These are phyloP conservation scores for Penstemon eatonii DNA, from an alignment of 257 asterid species.

Conservation along the genomic window DNA sequence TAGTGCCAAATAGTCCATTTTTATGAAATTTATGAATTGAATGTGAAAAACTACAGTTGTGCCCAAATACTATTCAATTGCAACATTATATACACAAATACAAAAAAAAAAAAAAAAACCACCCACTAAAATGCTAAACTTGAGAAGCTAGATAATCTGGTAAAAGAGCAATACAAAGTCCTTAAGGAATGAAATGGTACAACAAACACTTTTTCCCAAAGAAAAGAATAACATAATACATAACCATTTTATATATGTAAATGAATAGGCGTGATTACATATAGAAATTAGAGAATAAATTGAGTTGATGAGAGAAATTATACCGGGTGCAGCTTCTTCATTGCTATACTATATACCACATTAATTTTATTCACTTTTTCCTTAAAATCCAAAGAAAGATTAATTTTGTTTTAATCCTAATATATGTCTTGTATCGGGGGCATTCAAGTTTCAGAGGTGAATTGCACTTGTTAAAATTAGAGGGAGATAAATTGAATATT, in stretches of 20 bases:
- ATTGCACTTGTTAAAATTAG: no score
- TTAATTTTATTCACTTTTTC: no score
- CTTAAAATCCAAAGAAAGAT: no score
- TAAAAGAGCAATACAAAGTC: constrained; percentile 45
- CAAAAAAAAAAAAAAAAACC: not conserved
- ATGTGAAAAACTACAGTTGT: not conserved
- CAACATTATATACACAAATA: constrained; percentile 10
- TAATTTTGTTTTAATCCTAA: no score
- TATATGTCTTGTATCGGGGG: no score
- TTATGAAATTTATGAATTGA: not conserved
- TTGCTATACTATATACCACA: no score
- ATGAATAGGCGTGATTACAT: not conserved
- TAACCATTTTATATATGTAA: no score
- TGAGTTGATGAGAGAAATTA: no score
- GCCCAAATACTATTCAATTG: not conserved
- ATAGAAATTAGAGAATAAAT: not conserved
- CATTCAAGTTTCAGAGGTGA: no score
- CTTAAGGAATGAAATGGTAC: constrained; percentile 63
- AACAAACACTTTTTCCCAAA: constrained; percentile 44
- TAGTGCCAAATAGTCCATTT: constrained; percentile 47
- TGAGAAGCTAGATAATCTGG: constrained; percentile 4
- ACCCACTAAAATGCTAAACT: not conserved
- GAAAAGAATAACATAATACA: constrained; percentile 47
- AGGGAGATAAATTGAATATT: no score
- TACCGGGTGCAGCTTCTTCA: no score